Evolutionary conservation across 495 filamentous ascomycete genomes (phyloP), one percentile per base, ranked within the genome.

Genomic region (Tuber indicum): DNA sequence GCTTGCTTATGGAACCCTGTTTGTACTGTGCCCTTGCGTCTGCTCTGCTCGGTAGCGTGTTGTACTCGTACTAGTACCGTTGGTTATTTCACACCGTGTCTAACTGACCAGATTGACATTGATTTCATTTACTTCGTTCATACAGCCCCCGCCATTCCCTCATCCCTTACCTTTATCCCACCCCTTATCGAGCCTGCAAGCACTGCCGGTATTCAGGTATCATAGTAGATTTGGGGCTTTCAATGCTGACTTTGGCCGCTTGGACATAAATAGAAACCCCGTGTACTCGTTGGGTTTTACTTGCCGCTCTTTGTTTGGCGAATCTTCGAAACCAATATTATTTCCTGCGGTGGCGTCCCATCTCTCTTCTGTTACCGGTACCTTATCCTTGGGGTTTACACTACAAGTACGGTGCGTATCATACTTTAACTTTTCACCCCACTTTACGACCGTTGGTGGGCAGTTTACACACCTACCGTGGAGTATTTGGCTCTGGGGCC

Each of bases 201-300:
- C 58, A 76, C 74, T 79, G 73, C 74, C 77, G 71, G 71, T 79
- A 79, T 72, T 72, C 47, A 36, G 71, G 46, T 73, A 32, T 32
- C 32, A 32, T 32, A 69, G 47, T 42, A 19, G 58, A 66, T 58
- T 72, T 62, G 78, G 52, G 78, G 73, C 77, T 79, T 66, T 75
- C 73, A 72, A 71, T 75, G 76, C 76, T 80, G 77, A 79, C 78
- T 71, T 79, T 70, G 42, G 43, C 75, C 76, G 73, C 75, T 58
- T 76, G 77, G 71, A 76, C 78, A 69, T 72, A 80, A 80, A 73
- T 76, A 80, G 78, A 72, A 74, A 74, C 74, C 77, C 77, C 71
- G 78, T 78, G 77, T 80, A 73, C 71, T 74, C 42, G 75, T 74
- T 75, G 78, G 75, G 78, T 80, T 80, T 80, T 80, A 80, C 78